These are phyloP conservation scores for Bryoerythrophyllum caledonicum DNA, from an alignment of 225 moss, liverwort and hornwort species.

Conservation along the genomic window DNA sequence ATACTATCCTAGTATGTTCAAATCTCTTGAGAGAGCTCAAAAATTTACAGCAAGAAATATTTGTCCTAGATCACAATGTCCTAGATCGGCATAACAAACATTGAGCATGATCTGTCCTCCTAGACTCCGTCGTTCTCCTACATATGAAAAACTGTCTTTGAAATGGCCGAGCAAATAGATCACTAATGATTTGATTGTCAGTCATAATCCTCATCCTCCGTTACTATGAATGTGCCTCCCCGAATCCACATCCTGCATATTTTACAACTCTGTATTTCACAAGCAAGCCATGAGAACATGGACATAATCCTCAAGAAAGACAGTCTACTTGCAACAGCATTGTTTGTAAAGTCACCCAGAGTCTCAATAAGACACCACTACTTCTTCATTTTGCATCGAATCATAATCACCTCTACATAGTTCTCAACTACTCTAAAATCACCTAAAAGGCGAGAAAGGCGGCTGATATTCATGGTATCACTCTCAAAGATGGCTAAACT, in stretches of 20 bases:
- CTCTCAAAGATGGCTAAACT: too few species aligned
- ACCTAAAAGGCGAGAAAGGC: too few species aligned
- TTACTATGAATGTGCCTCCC: slow-evolving; percentile 1
- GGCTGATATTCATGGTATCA: too few species aligned
- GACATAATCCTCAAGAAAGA: neutral
- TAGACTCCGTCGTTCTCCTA: neutral
- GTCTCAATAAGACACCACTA: too few species aligned
- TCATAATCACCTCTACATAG: too few species aligned
- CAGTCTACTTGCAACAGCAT: neutral
- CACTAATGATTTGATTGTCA: neutral
- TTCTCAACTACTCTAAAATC: too few species aligned
- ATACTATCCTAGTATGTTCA: neutral
- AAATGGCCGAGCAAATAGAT: neutral
- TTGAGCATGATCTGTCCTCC: neutral
- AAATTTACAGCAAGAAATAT: neutral
- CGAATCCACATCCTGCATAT: neutral
- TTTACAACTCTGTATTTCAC: slow-evolving; percentile 30
- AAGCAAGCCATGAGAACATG: too few species aligned
- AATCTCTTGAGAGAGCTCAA: neutral
- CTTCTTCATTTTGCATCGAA: too few species aligned
- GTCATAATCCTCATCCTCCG: neutral
- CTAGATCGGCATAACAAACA: neutral
- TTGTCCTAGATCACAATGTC: neutral
- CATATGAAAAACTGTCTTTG: neutral
- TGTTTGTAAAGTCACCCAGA: neutral